A percentile compares a stretch with the other conserved stretches of the same genome.
phyloP scores from a whole-genome alignment of 1,284 basidiomycete species.

The Neolentinus lepideus region DNA sequence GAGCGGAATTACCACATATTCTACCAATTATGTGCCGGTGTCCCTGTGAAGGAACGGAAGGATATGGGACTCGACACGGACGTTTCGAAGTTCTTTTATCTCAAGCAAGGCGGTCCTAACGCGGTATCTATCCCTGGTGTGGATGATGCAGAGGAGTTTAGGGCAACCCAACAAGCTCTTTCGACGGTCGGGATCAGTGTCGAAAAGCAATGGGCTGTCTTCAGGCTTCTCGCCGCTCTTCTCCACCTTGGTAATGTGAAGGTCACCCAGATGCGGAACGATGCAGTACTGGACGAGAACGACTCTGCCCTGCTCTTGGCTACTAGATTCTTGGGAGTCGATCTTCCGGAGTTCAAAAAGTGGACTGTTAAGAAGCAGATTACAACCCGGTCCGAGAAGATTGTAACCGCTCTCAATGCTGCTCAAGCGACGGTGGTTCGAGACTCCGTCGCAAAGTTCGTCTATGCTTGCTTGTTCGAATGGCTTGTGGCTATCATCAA shows the following conservation, averaged over 20 bases:
- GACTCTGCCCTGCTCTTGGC: constrained; percentile 80
- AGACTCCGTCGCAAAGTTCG: constrained; percentile 97
- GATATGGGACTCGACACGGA: constrained; percentile 88
- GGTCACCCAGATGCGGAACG: constrained; percentile 76
- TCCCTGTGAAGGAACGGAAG: constrained; percentile 91
- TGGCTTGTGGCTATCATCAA: constrained; percentile 98
- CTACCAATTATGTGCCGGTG: constrained; percentile 98
- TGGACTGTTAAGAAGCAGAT: constrained; percentile 99
- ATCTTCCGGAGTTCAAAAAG: constrained; percentile 93
- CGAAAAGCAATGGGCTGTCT: constrained; percentile 97
- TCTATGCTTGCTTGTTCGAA: constrained; percentile 98
- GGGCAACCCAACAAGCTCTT: constrained; percentile 88
- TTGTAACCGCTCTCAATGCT: constrained; percentile 80
- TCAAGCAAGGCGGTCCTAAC: constrained; percentile 87
- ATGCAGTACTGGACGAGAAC: constrained; percentile 80
- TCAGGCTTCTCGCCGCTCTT: constrained; percentile 88
- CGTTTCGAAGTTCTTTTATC: constrained; percentile 84
- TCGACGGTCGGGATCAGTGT: constrained; percentile 96
- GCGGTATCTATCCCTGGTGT: constrained; percentile 88
- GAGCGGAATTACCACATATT: constrained; percentile 99
- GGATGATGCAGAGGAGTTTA: constrained; percentile 95
- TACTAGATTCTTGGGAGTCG: constrained; percentile 87
- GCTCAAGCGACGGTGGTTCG: constrained; percentile 93
- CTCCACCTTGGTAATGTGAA: constrained; percentile 97
- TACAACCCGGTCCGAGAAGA: constrained; percentile 91